Evolutionary conservation across 225 moss, liverwort and hornwort species (phyloP), one percentile per base, ranked within the genome.

Genomic region (Sphagnum contortum): DNA sequence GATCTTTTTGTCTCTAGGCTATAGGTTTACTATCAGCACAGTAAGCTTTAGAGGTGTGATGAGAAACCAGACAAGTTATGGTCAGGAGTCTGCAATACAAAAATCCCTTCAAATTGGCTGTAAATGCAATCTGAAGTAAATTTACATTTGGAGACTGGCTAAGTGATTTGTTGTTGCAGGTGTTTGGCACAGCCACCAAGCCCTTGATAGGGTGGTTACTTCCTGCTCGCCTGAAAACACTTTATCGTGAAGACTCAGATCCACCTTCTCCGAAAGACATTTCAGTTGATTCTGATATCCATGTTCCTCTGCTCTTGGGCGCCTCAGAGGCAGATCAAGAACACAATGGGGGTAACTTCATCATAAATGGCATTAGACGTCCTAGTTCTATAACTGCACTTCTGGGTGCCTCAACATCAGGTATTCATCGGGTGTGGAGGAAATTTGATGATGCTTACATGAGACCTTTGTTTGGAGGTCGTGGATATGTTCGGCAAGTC

Each of bases 381-480:
- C 75, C 87, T 71, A 56, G 72, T 9, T 87, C 88, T 4, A 46
- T 93, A 48, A 75, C 83, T 45, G 70, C 78, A 74, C 66, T 98
- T 48, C 69, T 98, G 13, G 73, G 78, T 8, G 88, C 96, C 45
- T 85, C 96, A 4, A 89, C 83, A 11, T 93, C 93, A 46, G 81
- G 80, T 54, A 82, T 98, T 61, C 98, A 98, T 58, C 70, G 77
- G 12, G 12, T 79, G 0, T 98, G 93, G 98, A 73, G 98, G 52
- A 80, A 71, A 58, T 89, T 98, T 45, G 98, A 98, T 66, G 76
- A 93, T 64, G 61, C 85, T 5, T 91, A 88, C 0, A 91, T 98
- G 98, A 89, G 98, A 65, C 98, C 98, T 65, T 68, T 74, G 8
- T 98, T 98, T 71, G 93, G 98, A 45, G 93, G 98, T 9, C 65